phyloP scores from a whole-genome alignment of 495 filamentous ascomycete genomes.

The Aspergillus funiculosus region DNA sequence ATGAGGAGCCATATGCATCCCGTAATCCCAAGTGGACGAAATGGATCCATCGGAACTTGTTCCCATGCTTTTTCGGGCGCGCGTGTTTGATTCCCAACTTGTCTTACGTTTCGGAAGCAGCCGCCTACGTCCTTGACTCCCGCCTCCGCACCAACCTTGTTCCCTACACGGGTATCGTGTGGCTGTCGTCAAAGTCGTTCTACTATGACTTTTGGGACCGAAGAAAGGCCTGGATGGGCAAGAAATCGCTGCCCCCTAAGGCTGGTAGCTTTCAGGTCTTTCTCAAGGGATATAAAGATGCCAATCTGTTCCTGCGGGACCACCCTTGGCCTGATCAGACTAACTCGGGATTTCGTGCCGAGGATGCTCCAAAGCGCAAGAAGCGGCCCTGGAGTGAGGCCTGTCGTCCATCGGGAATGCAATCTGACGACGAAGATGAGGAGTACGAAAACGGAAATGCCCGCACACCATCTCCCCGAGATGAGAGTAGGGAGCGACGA shows the following conservation, averaged over 20 bases:
- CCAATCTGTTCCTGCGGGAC: slow-evolving; percentile 88
- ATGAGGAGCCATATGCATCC: slow-evolving; percentile 94
- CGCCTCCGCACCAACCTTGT: slow-evolving; percentile 88
- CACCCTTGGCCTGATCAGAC: slow-evolving; percentile 97
- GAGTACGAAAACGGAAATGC: slow-evolving; percentile 46
- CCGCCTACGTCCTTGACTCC: slow-evolving; percentile 88
- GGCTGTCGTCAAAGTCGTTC: slow-evolving; percentile 92
- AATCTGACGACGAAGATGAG: slow-evolving; percentile 68
- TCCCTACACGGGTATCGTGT: slow-evolving; percentile 92
- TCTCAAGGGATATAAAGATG: slow-evolving; percentile 92
- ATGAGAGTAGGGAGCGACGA: slow-evolving; percentile 45
- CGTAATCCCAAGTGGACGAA: slow-evolving; percentile 94
- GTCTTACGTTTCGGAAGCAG: slow-evolving; percentile 98
- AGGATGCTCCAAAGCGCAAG: slow-evolving; percentile 64
- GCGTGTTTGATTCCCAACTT: slow-evolving; percentile 97
- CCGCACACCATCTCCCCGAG: slow-evolving; percentile 37
- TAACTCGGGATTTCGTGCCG: slow-evolving; percentile 66
- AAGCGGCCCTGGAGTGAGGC: slow-evolving; percentile 76
- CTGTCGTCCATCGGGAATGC: slow-evolving; percentile 67
- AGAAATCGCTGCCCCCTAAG: slow-evolving; percentile 84
- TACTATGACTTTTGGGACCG: slow-evolving; percentile 97
- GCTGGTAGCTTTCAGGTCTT: slow-evolving; percentile 97
- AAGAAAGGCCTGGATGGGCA: slow-evolving; percentile 77
- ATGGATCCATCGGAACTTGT: slow-evolving; percentile 89
- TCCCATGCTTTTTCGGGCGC: slow-evolving; percentile 94